A percentile compares a stretch with the other conserved stretches of the same genome.
Evolutionary conservation across 2,329 filamentous ascomycete species (phyloP).

Genomic region (Neonectria coccinea): DNA sequence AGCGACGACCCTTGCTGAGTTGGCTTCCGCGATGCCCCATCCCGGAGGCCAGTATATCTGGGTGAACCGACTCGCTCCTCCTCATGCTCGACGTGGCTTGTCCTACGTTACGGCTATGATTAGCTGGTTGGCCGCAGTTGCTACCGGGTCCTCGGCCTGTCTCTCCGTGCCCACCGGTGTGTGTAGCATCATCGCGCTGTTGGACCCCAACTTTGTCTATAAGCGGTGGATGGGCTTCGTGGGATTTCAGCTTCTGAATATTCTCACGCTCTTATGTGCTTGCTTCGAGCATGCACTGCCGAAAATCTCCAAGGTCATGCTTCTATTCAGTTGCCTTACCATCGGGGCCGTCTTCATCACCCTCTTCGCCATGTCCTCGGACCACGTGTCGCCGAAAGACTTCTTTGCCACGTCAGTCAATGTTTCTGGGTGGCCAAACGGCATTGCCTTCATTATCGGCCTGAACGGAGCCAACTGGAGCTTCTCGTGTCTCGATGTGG

Average conservation of each 20-base stretch:
- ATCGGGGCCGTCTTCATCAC: slow-evolving; percentile 41
- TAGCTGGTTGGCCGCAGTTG: slow-evolving; percentile 46
- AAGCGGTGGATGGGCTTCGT: slow-evolving; percentile 46
- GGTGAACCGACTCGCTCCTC: slow-evolving; percentile 40
- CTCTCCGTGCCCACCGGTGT: slow-evolving; percentile 39
- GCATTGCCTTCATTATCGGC: slow-evolving; percentile 47
- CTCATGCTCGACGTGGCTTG: slow-evolving; percentile 27
- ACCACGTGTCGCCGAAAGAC: slow-evolving; percentile 31
- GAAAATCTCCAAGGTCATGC: slow-evolving; percentile 42
- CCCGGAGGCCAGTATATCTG: slow-evolving; percentile 47
- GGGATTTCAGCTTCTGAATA: slow-evolving; percentile 43
- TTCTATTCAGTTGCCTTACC: slow-evolving; percentile 43
- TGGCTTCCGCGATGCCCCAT: slow-evolving; percentile 46
- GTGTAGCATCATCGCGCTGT: slow-evolving; percentile 38
- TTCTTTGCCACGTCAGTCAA: slow-evolving; percentile 43
- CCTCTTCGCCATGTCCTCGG: slow-evolving; percentile 43
- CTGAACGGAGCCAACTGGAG: slow-evolving; percentile 48
- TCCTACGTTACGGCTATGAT: slow-evolving; percentile 43
- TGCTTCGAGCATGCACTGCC: slow-evolving; percentile 44
- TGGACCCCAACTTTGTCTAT: slow-evolving; percentile 42
- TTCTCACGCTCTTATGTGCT: slow-evolving; percentile 34
- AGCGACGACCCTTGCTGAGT: slow-evolving; percentile 44
- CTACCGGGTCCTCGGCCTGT: slow-evolving; percentile 41
- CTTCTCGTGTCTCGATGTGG: slow-evolving; percentile 47
- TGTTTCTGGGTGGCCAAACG: slow-evolving; percentile 42